phyloP scores from a whole-genome alignment of 1,139 yeast genomes.

The Suhomyces taliae region DNA sequence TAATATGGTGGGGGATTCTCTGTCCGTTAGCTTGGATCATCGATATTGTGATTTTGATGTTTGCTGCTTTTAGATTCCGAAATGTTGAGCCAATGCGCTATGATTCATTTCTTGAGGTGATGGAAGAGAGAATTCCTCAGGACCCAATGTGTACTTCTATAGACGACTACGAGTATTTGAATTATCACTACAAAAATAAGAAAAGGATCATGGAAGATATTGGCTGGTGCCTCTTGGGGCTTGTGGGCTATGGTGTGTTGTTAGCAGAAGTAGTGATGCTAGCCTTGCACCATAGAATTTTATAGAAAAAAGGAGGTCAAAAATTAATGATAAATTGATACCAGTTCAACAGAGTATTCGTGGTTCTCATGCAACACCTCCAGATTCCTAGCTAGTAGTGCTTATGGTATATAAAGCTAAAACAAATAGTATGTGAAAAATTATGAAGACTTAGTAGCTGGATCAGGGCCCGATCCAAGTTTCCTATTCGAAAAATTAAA shows the following conservation, averaged over 20 bases:
- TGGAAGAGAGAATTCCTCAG: slow-evolving; percentile 1
- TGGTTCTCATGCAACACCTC: too few species aligned
- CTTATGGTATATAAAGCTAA: too few species aligned
- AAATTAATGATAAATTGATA: too few species aligned
- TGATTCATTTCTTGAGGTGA: slow-evolving; percentile 3
- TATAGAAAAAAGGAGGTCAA: background rate
- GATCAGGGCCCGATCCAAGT: too few species aligned
- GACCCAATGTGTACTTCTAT: background rate
- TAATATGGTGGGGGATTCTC: slow-evolving; percentile 19
- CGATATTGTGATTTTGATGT: slow-evolving; percentile 4
- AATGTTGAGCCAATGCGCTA: slow-evolving; percentile 1
- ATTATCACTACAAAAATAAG: background rate
- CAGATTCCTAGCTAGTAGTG: too few species aligned
- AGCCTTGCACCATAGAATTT: background rate
- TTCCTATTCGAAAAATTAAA: too few species aligned
- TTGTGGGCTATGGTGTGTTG: slow-evolving; percentile 1
- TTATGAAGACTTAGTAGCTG: too few species aligned
- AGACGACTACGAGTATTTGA: slow-evolving; percentile 6
- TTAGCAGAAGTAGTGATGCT: background rate
- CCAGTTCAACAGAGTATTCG: too few species aligned
- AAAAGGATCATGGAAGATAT: background rate
- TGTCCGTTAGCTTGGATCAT: slow-evolving; percentile 27
- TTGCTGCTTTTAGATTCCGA: background rate
- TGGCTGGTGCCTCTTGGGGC: slow-evolving; percentile 6
- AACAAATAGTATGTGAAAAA: too few species aligned